phyloP scores from a whole-genome alignment of 2,329 filamentous ascomycete species.

The Exserohilum turcica region DNA sequence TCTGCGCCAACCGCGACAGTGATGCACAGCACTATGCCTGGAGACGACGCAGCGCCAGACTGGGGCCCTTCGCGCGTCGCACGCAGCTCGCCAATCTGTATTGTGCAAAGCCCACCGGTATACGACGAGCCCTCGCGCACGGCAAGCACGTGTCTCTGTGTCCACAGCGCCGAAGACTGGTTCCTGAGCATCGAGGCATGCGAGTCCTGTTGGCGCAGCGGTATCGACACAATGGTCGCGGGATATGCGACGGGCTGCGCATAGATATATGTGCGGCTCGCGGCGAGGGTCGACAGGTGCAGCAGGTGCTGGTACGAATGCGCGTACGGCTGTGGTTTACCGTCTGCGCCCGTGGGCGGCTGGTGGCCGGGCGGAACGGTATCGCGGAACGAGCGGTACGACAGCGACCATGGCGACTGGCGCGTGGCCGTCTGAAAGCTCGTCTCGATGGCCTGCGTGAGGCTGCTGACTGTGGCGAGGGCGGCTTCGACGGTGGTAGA shows the following conservation, averaged over 20 bases:
- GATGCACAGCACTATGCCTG: conserved; percentile 40
- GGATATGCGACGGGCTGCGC: conserved; percentile 23
- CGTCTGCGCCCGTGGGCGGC: conserved; percentile 16
- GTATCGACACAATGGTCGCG: conserved; percentile 32
- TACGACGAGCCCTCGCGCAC: conserved; percentile 31
- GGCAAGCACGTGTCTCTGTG: conserved; percentile 27
- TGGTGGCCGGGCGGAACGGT: conserved; percentile 24
- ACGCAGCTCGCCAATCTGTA: conserved; percentile 39
- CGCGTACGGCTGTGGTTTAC: conserved; percentile 19
- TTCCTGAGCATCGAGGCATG: conserved; percentile 24
- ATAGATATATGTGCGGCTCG: conserved; percentile 30
- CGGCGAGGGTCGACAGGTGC: conserved; percentile 29
- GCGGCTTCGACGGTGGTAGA: conserved; percentile 31
- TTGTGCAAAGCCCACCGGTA: conserved; percentile 27
- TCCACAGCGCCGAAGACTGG: conserved; percentile 37
- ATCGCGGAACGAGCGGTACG: conserved; percentile 43
- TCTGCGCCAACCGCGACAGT: conserved; percentile 20
- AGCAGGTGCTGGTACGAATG: conserved; percentile 41
- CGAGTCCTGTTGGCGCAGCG: conserved; percentile 29
- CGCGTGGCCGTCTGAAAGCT: conserved; percentile 31
- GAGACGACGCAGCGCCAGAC: conserved; percentile 22
- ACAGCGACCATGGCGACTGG: conserved; percentile 35
- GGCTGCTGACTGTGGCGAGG: conserved; percentile 23
- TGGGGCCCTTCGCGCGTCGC: conserved; percentile 26
- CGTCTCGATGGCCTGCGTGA: conserved; percentile 37